A percentile compares a stretch with the other conserved stretches of the same genome.
Evolutionary conservation across 2,329 filamentous ascomycete genomes (phyloP).

Genomic region (Teratosphaeria zuluensis): DNA sequence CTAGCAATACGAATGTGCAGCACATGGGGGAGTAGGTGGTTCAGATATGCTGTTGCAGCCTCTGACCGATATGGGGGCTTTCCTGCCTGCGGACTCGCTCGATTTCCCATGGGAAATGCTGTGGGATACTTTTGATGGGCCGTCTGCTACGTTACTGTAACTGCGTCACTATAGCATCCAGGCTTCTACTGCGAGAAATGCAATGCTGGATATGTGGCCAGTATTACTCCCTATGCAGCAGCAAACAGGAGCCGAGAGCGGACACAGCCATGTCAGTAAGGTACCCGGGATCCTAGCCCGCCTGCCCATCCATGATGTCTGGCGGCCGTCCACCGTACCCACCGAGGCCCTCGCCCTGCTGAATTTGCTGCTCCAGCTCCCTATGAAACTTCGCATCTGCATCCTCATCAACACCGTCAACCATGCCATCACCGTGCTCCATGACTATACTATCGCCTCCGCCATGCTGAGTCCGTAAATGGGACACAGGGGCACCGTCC

Average conservation of each 20-base stretch:
- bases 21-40: not conserved
- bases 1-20: not conserved
- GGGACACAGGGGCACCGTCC: not conserved
- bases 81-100: slow-evolving; percentile 6
- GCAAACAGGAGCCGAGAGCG: not conserved
- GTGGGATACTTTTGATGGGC: slow-evolving; percentile 5
- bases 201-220: too few species aligned
- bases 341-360: not conserved
- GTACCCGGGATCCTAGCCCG: not conserved
- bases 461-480: not conserved
- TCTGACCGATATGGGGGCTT: not conserved
- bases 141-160: not conserved
- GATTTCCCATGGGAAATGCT: slow-evolving; percentile 8
- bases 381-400: not conserved
- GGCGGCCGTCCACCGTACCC: not conserved
- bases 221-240: too few species aligned
- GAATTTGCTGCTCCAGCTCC: not conserved
- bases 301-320: not conserved
- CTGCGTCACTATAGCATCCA: not conserved
- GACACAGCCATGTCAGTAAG: not conserved
- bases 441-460: slow-evolving; percentile 1
- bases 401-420: slow-evolving; percentile 3
- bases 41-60: not conserved
- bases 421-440: slow-evolving; percentile 1
- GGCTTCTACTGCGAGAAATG: not conserved